Conservation (phyloP, 1,284 basidiomycete genomes). For the Ceratobasidium papillatum region DNA sequence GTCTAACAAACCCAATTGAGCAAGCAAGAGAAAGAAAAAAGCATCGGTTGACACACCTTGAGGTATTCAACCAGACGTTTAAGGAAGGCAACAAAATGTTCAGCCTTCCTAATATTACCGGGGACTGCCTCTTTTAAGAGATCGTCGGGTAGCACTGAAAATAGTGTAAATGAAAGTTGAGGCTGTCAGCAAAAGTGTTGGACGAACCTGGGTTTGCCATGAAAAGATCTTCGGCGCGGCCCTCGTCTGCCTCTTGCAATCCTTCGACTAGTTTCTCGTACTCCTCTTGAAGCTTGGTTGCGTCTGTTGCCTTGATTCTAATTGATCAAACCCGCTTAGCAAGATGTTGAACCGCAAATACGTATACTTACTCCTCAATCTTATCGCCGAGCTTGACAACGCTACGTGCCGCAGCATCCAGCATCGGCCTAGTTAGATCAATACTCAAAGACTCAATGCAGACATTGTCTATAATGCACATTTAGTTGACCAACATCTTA, state of each 20-base stretch:
- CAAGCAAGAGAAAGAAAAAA: too few species aligned
- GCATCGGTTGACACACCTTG: slow-evolving; percentile 72
- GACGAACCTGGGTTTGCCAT: slow-evolving; percentile 83
- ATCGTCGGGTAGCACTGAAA: slow-evolving; percentile 88
- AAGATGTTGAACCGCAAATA: neutral
- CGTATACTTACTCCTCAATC: slow-evolving; percentile 86
- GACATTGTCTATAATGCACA: slow-evolving; percentile 79
- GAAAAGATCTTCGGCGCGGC: slow-evolving; percentile 80
- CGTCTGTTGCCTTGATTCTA: slow-evolving; percentile 94
- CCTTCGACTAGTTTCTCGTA: slow-evolving; percentile 97
- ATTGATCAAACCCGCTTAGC: neutral
- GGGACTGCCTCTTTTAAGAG: slow-evolving; percentile 95
- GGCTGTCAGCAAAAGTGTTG: slow-evolving; percentile 39
- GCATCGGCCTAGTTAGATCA: slow-evolving; percentile 97
- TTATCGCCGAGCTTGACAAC: slow-evolving; percentile 88
- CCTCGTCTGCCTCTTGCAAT: slow-evolving; percentile 77
- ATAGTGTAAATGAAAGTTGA: neutral
- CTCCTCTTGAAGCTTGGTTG: slow-evolving; percentile 94
- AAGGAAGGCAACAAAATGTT: slow-evolving; percentile 98
- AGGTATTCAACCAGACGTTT: slow-evolving; percentile 99
- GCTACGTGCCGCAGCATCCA: slow-evolving; percentile 93
- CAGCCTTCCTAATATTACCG: slow-evolving; percentile 97
- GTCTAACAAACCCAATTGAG: too few species aligned
- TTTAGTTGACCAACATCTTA: neutral
- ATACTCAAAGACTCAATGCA: slow-evolving; percentile 99